Conservation (phyloP, 2,329 filamentous ascomycete genomes). For the Chaetomium globosum region DNA sequence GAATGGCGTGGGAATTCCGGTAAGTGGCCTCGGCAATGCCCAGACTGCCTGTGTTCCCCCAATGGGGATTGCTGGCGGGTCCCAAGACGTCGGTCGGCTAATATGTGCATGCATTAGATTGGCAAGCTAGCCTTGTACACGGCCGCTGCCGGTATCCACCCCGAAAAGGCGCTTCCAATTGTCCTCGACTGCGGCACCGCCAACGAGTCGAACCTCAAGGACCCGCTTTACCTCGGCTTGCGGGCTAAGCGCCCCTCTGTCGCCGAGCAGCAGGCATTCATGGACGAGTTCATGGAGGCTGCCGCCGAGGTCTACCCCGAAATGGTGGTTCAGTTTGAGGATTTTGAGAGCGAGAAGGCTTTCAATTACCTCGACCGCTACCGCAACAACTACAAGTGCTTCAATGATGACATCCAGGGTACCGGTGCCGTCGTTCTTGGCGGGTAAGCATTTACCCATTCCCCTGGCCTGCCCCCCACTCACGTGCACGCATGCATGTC, state of each 20-base stretch:
- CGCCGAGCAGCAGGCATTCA: conserved; percentile 82
- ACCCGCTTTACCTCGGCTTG: conserved; percentile 85
- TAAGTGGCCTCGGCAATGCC: conserved; percentile 47
- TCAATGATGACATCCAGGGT: conserved; percentile 98
- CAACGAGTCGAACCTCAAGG: conserved; percentile 67
- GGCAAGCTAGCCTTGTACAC: conserved; percentile 96
- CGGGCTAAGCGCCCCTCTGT: conserved; percentile 77
- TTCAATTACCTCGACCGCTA: conserved; percentile 93
- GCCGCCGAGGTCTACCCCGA: conserved; percentile 71
- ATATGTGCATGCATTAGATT: conserved; percentile 55
- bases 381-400: conserved; percentile 85
- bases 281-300: conserved; percentile 97
- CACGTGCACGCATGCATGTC: neutral
- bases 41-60: neutral
- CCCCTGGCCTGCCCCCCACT: neutral
- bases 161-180: conserved; percentile 76
- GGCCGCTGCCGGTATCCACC: conserved; percentile 90
- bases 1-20: conserved; percentile 96
- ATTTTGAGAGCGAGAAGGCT: conserved; percentile 90
- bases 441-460: conserved; percentile 56
- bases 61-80: conserved; percentile 13
- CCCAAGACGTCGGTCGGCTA: conserved; percentile 26
- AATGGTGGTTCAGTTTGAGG: conserved; percentile 88
- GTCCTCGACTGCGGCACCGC: conserved; percentile 68
- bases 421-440: conserved; percentile 93